Evolutionary conservation across 257 asterid genomes (phyloP), one percentile per base, ranked within the genome.

Genomic region (Jacaranda mimosifolia): DNA sequence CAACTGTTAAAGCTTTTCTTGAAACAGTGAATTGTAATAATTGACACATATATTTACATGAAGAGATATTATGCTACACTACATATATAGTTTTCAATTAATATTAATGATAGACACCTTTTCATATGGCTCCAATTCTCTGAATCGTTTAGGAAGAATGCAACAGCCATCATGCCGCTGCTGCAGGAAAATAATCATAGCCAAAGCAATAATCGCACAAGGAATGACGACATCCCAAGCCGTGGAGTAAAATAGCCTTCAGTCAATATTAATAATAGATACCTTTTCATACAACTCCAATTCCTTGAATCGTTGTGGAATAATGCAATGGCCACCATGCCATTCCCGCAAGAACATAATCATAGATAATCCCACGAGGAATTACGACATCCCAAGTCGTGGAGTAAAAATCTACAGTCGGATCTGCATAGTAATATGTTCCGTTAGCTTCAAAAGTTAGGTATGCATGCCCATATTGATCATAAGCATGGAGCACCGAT

Each of bases 211-310:
- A 26, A 91, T 77, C 19, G 85, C 91, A 15, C 81, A 79, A 18
- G 91, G 91, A 53, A 93, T 89, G 0, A 86, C 38, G 13, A 93
- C 85, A 76, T 93, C 97, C 97, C 97, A 91, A 2, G 89, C 87
- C 3, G 89, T 86, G n/a, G n/a, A n/a, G n/a, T n/a, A n/a, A n/a
- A n/a, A n/a, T n/a, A n/a, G n/a, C n/a, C 63, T 70, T 85, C 79
- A 80, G 70, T 82, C 85, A 55, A 18, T 49, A 57, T 75, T 73
- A 59, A 62, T 80, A 5, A 70, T 63, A 21, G 92, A 85, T 59
- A 92, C 94, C 78, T 83, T 90, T 57, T 87, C 87, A 75, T 92
- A 89, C 74, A 84, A 65, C n/a, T 77, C 86, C 26, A 83, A 15
- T 40, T 82, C 90, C 75, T 83, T 82, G 45, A 86, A 84, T 66